A percentile compares a stretch with the other conserved stretches of the same genome.
phyloP scores from a whole-genome alignment of 768 basidiomycete genomes.

The Trametes villosa region DNA sequence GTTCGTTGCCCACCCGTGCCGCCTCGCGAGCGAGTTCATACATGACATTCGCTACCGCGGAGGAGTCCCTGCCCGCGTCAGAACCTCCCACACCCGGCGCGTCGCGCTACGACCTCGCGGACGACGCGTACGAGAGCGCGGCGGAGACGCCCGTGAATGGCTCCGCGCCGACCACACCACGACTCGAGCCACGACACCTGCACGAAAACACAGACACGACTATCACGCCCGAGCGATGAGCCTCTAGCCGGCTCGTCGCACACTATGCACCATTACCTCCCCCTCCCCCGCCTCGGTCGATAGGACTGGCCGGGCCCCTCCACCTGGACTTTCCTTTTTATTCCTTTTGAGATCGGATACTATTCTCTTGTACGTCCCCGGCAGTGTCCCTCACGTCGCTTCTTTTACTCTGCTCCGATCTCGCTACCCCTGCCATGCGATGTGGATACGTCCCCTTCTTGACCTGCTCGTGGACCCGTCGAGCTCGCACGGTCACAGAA shows the following conservation, averaged over 20 bases:
- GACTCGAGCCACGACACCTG: constrained; percentile 13
- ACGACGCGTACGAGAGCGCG: constrained; percentile 17
- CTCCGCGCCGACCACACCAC: constrained; percentile 21
- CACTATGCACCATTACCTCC: not conserved
- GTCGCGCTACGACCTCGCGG: constrained; percentile 9
- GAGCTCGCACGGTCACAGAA: not conserved
- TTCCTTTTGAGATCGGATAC: not conserved
- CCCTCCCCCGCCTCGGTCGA: not conserved
- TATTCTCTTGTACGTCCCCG: not conserved
- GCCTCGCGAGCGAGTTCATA: constrained; percentile 32
- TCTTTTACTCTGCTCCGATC: not conserved
- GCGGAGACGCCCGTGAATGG: constrained; percentile 12
- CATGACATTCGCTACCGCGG: constrained; percentile 32
- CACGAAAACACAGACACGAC: constrained; percentile 25
- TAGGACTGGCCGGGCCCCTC: not conserved
- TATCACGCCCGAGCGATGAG: constrained; percentile 17
- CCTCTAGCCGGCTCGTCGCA: not conserved
- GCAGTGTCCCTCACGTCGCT: not conserved
- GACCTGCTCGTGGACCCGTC: not conserved
- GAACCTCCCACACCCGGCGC: constrained; percentile 14
- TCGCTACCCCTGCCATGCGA: not conserved
- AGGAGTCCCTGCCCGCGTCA: constrained; percentile 22
- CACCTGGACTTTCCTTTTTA: constrained; percentile 2
- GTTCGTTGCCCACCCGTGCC: constrained; percentile 19
- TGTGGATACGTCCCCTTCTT: not conserved